Percentiles rank a stretch among this genome's conserved stretches.
Evolutionary conservation across 176 grass and related monocot genomes (phyloP).

Genomic region (Puccinellia tenuiflora): DNA sequence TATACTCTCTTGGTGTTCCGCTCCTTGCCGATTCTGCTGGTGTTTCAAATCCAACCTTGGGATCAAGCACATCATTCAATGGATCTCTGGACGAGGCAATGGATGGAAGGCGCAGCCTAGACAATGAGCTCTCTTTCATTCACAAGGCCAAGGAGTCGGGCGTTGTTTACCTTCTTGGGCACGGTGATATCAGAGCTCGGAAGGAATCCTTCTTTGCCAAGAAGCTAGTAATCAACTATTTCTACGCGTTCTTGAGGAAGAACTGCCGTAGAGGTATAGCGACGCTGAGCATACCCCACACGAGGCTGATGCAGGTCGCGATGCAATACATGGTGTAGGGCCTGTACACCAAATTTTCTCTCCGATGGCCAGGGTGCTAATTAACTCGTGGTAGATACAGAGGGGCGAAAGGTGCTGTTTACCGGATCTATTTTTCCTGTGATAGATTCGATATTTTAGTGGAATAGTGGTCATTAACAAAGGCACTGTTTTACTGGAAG

Average conservation of each 20-base stretch:
- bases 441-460: slow-evolving; percentile 11
- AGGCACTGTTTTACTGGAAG: not conserved
- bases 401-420: not conserved
- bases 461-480: slow-evolving; percentile 13
- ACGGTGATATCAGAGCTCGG: slow-evolving; percentile 78
- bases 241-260: slow-evolving; percentile 85
- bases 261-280: slow-evolving; percentile 88
- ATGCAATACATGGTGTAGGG: slow-evolving; percentile 97
- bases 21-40: slow-evolving; percentile 35
- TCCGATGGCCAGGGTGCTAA: slow-evolving; percentile 12
- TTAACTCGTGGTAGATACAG: slow-evolving; percentile 19
- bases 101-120: slow-evolving; percentile 52
- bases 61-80: slow-evolving; percentile 51
- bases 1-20: slow-evolving; percentile 64
- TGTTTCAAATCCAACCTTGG: slow-evolving; percentile 29
- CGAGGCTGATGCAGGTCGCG: slow-evolving; percentile 84
- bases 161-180: slow-evolving; percentile 84
- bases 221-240: slow-evolving; percentile 97
- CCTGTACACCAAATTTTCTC: not conserved
- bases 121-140: slow-evolving; percentile 77
- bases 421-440: not conserved
- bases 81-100: slow-evolving; percentile 29
- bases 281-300: slow-evolving; percentile 62
- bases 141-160: slow-evolving; percentile 79
- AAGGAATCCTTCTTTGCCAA: slow-evolving; percentile 95